Conservation (phyloP, 2,329 filamentous ascomycete genomes). For the Metarhizium anisopliae region DNA sequence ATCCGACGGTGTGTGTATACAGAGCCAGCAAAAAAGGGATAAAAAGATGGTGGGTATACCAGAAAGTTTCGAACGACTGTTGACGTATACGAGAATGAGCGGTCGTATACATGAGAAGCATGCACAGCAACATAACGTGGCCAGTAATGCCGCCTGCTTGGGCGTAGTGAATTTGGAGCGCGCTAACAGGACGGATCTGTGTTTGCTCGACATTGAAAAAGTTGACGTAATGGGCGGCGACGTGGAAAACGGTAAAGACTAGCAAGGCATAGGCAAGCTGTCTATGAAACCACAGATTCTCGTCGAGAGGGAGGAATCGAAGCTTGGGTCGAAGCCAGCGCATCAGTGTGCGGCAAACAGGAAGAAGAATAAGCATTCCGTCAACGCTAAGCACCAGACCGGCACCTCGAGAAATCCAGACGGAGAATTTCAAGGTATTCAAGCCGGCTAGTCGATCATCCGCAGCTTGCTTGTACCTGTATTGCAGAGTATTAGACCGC, state of each 20-base stretch:
- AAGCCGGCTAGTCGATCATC: conserved; percentile 64
- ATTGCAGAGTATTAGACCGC: not conserved
- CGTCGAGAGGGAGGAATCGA: conserved; percentile 84
- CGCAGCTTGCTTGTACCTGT: conserved; percentile 67
- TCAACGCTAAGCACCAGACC: conserved; percentile 80
- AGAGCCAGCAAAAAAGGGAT: conserved; percentile 88
- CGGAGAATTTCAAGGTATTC: conserved; percentile 76
- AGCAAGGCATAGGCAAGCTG: conserved; percentile 88
- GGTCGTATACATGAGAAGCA: conserved; percentile 97
- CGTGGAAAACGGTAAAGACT: conserved; percentile 72
- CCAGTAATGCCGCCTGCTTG: conserved; percentile 88
- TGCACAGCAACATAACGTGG: conserved; percentile 97
- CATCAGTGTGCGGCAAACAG: conserved; percentile 89
- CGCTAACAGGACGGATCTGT: conserved; percentile 71
- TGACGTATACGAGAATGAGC: conserved; percentile 89
- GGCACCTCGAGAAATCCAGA: conserved; percentile 93
- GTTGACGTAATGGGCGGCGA: conserved; percentile 84
- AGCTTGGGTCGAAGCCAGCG: conserved; percentile 79
- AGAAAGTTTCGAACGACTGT: conserved; percentile 96
- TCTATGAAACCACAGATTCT: conserved; percentile 93
- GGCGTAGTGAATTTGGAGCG: conserved; percentile 84
- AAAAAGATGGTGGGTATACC: conserved; percentile 99
- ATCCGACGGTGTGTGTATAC: conserved; percentile 92
- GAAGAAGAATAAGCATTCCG: conserved; percentile 77
- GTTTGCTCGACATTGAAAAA: conserved; percentile 91